Percentiles rank a stretch among this genome's conserved stretches.
Conservation (phyloP, 257 asterid species). For the Linderniella brevidens region DNA sequence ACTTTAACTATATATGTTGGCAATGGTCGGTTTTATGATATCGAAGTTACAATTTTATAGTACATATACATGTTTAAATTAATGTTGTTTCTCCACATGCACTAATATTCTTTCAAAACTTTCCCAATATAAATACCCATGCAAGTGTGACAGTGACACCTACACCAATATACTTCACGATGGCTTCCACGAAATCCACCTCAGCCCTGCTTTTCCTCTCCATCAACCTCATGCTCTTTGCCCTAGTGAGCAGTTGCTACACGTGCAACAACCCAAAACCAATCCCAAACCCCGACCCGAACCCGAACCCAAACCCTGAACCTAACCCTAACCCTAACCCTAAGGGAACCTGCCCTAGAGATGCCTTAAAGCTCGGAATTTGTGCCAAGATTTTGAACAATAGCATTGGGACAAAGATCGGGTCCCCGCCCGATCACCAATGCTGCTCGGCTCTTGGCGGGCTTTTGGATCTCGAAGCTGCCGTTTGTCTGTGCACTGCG, state of each 20-base stretch:
- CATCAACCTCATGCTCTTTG: constrained; percentile 26
- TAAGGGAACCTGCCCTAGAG: constrained; percentile 49
- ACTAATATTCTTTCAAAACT: too few relatives aligned
- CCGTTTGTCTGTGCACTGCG: constrained; percentile 64
- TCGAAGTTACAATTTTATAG: too few relatives aligned
- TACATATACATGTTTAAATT: too few relatives aligned
- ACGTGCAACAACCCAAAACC: constrained; percentile 17
- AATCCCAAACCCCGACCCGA: too few relatives aligned
- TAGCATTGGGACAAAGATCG: constrained; percentile 30
- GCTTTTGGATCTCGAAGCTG: constrained; percentile 50
- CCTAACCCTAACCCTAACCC: background rate
- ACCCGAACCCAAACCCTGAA: constrained; percentile 13
- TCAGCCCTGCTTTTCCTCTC: constrained; percentile 20
- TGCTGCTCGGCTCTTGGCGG: constrained; percentile 62
- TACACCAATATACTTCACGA: constrained; percentile 4
- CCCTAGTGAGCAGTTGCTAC: constrained; percentile 31
- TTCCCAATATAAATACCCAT: background rate
- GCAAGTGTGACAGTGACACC: background rate
- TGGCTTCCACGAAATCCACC: constrained; percentile 29
- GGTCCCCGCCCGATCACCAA: constrained; percentile 47
- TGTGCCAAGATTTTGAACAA: constrained; percentile 51
- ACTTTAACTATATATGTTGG: too few relatives aligned
- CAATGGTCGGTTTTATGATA: too few relatives aligned
- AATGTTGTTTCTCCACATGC: too few relatives aligned
- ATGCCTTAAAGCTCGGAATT: constrained; percentile 41